Evolutionary conservation across 2,329 filamentous ascomycete species (phyloP).

Genomic region (Apiospora malaysiana): DNA sequence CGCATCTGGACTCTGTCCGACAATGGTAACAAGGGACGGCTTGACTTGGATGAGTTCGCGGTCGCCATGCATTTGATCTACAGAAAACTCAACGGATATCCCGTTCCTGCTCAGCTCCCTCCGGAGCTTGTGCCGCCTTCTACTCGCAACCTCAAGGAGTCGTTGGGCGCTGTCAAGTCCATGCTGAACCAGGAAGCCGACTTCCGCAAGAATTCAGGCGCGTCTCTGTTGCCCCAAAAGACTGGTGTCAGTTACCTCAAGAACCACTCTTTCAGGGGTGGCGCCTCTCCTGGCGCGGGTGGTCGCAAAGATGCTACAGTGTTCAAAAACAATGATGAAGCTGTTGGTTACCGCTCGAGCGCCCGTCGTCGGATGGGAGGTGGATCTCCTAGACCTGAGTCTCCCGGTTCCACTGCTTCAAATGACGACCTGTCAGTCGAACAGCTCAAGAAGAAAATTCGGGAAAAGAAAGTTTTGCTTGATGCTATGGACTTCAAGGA

Average conservation of each 20-base stretch:
- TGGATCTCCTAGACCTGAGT: conserved; percentile 79
- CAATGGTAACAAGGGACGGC: conserved; percentile 88
- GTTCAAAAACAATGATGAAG: conserved; percentile 95
- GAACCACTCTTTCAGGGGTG: conserved; percentile 84
- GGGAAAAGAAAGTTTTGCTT: conserved; percentile 90
- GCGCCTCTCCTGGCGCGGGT: conserved; percentile 55
- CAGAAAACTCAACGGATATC: conserved; percentile 94
- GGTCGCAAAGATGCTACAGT: conserved; percentile 93
- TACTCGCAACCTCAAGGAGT: conserved; percentile 89
- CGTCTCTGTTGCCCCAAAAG: conserved; percentile 89
- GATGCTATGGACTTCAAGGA: conserved; percentile 97
- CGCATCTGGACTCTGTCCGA: conserved; percentile 94
- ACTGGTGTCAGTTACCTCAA: conserved; percentile 99
- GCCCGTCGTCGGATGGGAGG: conserved; percentile 83
- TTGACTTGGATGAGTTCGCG: conserved; percentile 96
- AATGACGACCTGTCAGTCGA: conserved; percentile 86
- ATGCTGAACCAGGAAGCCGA: conserved; percentile 91
- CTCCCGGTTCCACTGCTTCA: conserved; percentile 71
- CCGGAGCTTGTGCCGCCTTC: conserved; percentile 94
- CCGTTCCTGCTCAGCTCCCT: conserved; percentile 84
- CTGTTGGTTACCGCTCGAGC: conserved; percentile 90
- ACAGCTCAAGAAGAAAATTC: conserved; percentile 89
- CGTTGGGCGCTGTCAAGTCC: conserved; percentile 90
- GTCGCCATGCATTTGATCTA: conserved; percentile 99
- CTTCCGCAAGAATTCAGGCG: conserved; percentile 84